These are phyloP conservation scores for Exophiala calicioides DNA, from an alignment of 2,329 filamentous ascomycete species.

Conservation along the genomic window DNA sequence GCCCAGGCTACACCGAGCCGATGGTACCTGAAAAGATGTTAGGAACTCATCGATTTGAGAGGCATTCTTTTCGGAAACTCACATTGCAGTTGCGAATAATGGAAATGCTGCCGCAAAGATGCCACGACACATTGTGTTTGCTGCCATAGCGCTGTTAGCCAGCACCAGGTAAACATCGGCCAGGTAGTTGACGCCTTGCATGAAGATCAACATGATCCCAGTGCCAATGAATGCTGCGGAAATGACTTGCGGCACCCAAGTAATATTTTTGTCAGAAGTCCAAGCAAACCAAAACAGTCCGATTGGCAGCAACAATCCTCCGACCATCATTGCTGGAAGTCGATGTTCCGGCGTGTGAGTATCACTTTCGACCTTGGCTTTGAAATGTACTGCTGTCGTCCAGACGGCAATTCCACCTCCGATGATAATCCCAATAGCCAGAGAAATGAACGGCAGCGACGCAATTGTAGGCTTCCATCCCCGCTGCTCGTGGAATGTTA, in stretches of 20 bases:
- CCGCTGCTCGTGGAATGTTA: slow-evolving; percentile 63
- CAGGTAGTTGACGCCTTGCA: slow-evolving; percentile 24
- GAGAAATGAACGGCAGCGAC: no score
- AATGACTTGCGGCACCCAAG: slow-evolving; percentile 22
- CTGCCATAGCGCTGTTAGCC: slow-evolving; percentile 49
- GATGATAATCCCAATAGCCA: no score
- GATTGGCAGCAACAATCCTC: slow-evolving; percentile 20
- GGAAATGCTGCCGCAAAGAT: slow-evolving; percentile 49
- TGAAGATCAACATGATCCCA: slow-evolving; percentile 23
- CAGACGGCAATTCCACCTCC: no score
- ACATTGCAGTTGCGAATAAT: slow-evolving; percentile 51
- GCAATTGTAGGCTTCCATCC: slow-evolving; percentile 61
- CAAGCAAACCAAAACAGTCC: slow-evolving; percentile 30
- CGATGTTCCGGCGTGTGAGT: slow-evolving; percentile 38
- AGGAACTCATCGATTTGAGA: no score
- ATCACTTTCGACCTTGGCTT: no score
- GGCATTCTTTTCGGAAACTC: no score
- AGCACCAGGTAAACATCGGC: slow-evolving; percentile 30
- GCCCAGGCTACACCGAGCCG: slow-evolving; percentile 51
- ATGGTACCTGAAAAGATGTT: no score
- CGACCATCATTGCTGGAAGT: slow-evolving; percentile 24
- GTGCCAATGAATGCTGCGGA: slow-evolving; percentile 24
- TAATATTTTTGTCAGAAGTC: slow-evolving; percentile 23
- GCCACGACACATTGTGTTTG: slow-evolving; percentile 46
- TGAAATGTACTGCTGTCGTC: no score